phyloP scores from a whole-genome alignment of 164 flowering plant genomes.

The Nelumbo lutea region DNA sequence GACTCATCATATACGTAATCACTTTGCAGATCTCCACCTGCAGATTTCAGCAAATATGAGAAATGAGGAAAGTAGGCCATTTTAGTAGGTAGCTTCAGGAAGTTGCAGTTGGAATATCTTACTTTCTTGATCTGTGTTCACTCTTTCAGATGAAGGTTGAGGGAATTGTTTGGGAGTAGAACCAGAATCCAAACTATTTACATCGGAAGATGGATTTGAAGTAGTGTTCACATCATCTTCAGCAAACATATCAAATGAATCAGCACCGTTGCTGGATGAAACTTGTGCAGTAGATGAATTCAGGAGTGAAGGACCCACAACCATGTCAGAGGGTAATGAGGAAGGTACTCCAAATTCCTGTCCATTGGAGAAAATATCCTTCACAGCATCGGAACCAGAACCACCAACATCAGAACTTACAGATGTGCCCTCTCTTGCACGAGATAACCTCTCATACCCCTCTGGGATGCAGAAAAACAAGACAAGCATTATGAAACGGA shows the following conservation, averaged over 20 bases:
- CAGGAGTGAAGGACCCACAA: conserved; percentile 16
- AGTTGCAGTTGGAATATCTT: conserved; percentile 9
- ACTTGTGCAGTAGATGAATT: conserved; percentile 20
- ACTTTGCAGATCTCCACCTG: conserved; percentile 46
- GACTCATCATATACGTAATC: conserved; percentile 88
- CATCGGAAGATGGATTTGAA: conserved; percentile 25
- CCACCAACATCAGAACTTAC: conserved; percentile 13
- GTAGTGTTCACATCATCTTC: conserved; percentile 56
- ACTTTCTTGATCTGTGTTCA: conserved; percentile 24
- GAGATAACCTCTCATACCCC: conserved; percentile 78
- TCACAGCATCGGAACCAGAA: conserved; percentile 11
- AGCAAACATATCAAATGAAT: conserved; percentile 76
- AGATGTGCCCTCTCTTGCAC: conserved; percentile 43
- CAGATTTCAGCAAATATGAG: conserved; percentile 10
- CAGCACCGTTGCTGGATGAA: conserved; percentile 30
- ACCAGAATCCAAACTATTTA: conserved; percentile 22
- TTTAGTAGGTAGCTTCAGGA: background rate
- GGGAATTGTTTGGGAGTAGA: conserved; percentile 14
- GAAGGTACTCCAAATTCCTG: conserved; percentile 17
- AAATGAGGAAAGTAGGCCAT: background rate
- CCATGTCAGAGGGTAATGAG: conserved; percentile 13
- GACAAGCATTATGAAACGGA: background rate
- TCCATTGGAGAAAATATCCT: conserved; percentile 19
- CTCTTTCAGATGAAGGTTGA: conserved; percentile 30
- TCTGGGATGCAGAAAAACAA: conserved; percentile 36